Conservation (phyloP, 2,329 filamentous ascomycete species). For the Xylaria sp. region DNA sequence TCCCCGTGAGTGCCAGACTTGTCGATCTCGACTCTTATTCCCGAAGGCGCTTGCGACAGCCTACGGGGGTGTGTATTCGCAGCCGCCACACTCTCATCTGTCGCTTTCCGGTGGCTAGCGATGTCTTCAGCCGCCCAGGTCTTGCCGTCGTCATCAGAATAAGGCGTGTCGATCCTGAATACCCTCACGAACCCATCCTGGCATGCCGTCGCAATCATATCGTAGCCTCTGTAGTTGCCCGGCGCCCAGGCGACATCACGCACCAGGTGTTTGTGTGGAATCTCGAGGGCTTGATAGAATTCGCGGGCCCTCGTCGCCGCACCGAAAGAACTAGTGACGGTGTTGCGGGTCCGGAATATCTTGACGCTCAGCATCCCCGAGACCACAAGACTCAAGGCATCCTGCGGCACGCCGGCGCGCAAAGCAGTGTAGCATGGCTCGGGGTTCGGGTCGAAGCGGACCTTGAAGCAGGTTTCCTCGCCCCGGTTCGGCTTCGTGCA, state of each 20-base stretch:
- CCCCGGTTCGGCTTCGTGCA: slow-evolving; percentile 77
- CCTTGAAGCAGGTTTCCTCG: slow-evolving; percentile 86
- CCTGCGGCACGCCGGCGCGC: slow-evolving; percentile 81
- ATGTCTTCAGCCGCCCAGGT: slow-evolving; percentile 62
- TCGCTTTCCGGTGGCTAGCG: slow-evolving; percentile 50
- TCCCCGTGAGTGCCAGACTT: slow-evolving; percentile 60
- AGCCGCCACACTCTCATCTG: slow-evolving; percentile 19
- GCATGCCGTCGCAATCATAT: slow-evolving; percentile 89
- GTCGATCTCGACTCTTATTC: slow-evolving; percentile 64
- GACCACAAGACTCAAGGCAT: slow-evolving; percentile 83
- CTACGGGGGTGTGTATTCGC: slow-evolving; percentile 36
- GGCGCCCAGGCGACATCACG: slow-evolving; percentile 93
- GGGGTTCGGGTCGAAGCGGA: slow-evolving; percentile 88
- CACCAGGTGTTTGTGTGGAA: slow-evolving; percentile 80
- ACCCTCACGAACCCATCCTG: slow-evolving; percentile 91
- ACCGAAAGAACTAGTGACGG: slow-evolving; percentile 62
- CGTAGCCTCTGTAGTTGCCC: slow-evolving; percentile 88
- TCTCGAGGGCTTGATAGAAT: slow-evolving; percentile 84
- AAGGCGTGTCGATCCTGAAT: slow-evolving; percentile 78
- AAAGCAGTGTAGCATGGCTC: slow-evolving; percentile 82
- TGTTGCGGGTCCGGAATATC: slow-evolving; percentile 80
- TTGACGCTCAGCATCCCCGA: slow-evolving; percentile 85
- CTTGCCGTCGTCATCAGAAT: slow-evolving; percentile 58
- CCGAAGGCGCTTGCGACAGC: slow-evolving; percentile 55
- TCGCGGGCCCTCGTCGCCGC: slow-evolving; percentile 71